These are phyloP conservation scores for Asterophora parasitica DNA, from an alignment of 768 basidiomycete genomes.

Conservation along the genomic window DNA sequence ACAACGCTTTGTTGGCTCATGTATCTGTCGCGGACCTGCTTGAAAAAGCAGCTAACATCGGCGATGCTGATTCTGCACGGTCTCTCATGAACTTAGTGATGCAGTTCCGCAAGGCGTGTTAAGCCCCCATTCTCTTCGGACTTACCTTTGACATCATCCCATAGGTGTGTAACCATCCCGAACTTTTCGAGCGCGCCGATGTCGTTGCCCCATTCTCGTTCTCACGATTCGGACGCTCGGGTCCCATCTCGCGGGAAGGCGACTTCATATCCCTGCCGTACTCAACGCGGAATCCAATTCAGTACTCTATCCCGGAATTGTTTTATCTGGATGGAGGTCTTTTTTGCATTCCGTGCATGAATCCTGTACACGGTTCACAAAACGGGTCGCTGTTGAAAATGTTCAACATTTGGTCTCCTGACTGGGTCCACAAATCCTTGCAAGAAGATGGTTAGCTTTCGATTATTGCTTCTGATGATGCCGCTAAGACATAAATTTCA, in stretches of 20 bases:
- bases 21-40: conserved; percentile 93
- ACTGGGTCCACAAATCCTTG: conserved; percentile 71
- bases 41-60: conserved; percentile 87
- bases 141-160: not conserved
- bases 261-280: conserved; percentile 80
- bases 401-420: conserved; percentile 88
- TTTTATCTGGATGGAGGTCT: conserved; percentile 78
- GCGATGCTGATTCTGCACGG: conserved; percentile 87
- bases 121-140: not conserved
- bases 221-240: conserved; percentile 73
- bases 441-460: conserved; percentile 51
- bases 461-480: not conserved
- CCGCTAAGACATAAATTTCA: conserved; percentile 4
- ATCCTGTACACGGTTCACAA: conserved; percentile 42
- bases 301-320: conserved; percentile 67
- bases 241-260: conserved; percentile 82
- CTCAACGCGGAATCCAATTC: conserved; percentile 84
- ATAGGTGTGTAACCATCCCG: conserved; percentile 96
- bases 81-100: conserved; percentile 99
- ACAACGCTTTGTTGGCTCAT: conserved; percentile 85
- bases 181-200: conserved; percentile 95
- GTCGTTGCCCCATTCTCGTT: conserved; percentile 93
- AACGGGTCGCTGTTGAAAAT: conserved; percentile 57
- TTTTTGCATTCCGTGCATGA: conserved; percentile 55
- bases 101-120: conserved; percentile 92